Evolutionary conservation across 75 land plant genomes (phyloP).

Genomic region (Chamaecyparis obtusa): DNA sequence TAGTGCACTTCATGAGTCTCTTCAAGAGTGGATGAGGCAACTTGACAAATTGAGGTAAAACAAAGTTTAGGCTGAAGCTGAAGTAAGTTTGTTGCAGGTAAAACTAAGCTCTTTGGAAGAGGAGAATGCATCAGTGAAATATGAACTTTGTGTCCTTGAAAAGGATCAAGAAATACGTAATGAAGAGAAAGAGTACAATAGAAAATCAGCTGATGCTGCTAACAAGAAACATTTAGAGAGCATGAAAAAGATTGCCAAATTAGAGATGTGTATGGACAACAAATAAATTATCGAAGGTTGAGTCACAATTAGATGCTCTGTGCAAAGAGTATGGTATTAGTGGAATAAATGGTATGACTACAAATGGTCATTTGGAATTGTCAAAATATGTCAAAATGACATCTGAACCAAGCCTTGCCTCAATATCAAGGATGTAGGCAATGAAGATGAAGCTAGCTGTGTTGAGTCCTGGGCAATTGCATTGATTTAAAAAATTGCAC

Average conservation of each 20-base stretch:
- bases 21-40: conserved; percentile 50
- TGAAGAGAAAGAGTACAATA: conserved; percentile 60
- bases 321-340: conserved; percentile 7
- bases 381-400: conserved; percentile 10
- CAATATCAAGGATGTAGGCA: conserved; percentile 42
- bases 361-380: conserved; percentile 15
- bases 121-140: conserved; percentile 55
- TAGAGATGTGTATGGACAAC: conserved; percentile 61
- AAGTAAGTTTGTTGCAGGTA: conserved; percentile 36
- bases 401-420: conserved; percentile 26
- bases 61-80: conserved; percentile 52
- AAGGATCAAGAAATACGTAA: conserved; percentile 75
- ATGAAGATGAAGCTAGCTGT: conserved; percentile 53
- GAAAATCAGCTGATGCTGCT: conserved; percentile 46
- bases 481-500: conserved; percentile 53
- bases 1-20: conserved; percentile 33
- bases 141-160: conserved; percentile 67
- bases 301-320: conserved; percentile 23
- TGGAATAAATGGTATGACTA: not conserved
- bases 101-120: conserved; percentile 62
- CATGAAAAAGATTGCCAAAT: conserved; percentile 64
- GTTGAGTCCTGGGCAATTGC: conserved; percentile 75
- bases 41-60: conserved; percentile 38
- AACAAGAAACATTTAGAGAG: conserved; percentile 67
- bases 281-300: conserved; percentile 46